Percentiles rank a stretch among this genome's conserved stretches.
Evolutionary conservation across 768 basidiomycete species (phyloP).

Genomic region (Mycena kentingensis): DNA sequence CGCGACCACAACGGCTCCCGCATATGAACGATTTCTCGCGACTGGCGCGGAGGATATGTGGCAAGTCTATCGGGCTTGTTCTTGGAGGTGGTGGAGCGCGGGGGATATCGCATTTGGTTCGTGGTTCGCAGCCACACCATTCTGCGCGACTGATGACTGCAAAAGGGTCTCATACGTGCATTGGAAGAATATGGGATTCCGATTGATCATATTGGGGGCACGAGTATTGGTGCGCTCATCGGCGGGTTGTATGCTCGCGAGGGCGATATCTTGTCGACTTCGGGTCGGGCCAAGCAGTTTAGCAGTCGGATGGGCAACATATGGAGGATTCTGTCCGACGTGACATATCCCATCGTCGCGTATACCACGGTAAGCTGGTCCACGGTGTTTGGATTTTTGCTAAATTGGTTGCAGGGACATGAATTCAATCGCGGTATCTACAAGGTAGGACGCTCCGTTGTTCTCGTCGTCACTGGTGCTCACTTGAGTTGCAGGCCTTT

Average conservation of each 20-base stretch:
- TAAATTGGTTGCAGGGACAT: conserved; percentile 62
- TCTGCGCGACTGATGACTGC: background rate
- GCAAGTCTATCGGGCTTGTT: conserved; percentile 90
- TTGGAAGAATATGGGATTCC: conserved; percentile 91
- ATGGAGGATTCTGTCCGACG: conserved; percentile 91
- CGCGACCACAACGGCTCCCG: conserved; percentile 73
- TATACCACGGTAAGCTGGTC: conserved; percentile 71
- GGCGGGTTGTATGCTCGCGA: conserved; percentile 95
- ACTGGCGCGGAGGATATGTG: conserved; percentile 87
- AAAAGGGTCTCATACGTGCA: conserved; percentile 87
- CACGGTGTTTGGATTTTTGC: conserved; percentile 1
- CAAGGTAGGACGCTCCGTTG: conserved; percentile 52
- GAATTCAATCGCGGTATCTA: conserved; percentile 95
- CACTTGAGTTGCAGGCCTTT: conserved; percentile 58
- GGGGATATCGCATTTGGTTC: conserved; percentile 51
- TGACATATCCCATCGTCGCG: conserved; percentile 89
- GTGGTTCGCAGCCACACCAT: conserved; percentile 2
- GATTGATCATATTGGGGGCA: conserved; percentile 89
- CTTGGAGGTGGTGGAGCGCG: conserved; percentile 98
- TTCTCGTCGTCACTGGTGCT: background rate
- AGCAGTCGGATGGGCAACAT: conserved; percentile 90
- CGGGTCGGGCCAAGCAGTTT: conserved; percentile 89
- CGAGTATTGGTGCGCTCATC: conserved; percentile 90
- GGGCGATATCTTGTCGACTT: conserved; percentile 83
- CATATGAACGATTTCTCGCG: conserved; percentile 91